Conservation (phyloP, 1,284 basidiomycete species). For the Termitomyces sp. region DNA sequence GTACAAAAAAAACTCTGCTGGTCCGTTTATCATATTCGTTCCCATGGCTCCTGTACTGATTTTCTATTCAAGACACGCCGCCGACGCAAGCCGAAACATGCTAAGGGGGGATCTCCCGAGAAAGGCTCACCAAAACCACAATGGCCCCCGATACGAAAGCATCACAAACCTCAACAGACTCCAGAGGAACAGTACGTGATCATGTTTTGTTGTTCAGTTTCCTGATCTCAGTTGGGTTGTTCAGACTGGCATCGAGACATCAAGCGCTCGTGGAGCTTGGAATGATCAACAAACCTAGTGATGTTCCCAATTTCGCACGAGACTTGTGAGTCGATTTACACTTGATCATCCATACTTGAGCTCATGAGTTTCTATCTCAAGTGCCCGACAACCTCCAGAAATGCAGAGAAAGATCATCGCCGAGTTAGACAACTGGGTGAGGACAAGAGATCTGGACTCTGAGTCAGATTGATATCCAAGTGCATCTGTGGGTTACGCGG, state of each 20-base stretch:
- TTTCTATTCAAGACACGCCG: constrained; percentile 15
- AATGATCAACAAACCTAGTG: constrained; percentile 44
- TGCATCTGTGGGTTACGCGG: neutral
- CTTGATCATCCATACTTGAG: neutral
- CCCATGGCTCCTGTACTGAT: neutral
- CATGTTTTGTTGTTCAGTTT: neutral
- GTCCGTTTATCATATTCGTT: constrained; percentile 27
- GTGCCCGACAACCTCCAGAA: constrained; percentile 37
- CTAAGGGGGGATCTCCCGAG: constrained; percentile 9
- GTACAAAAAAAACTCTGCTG: constrained; percentile 50
- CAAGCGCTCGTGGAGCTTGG: constrained; percentile 56
- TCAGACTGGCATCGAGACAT: constrained; percentile 48
- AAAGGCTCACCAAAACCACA: constrained; percentile 33
- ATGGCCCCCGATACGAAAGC: constrained; percentile 63
- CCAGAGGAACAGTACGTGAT: constrained; percentile 47
- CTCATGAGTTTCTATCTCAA: constrained; percentile 19
- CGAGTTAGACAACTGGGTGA: constrained; percentile 35
- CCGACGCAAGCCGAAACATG: constrained; percentile 11
- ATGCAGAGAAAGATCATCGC: constrained; percentile 41
- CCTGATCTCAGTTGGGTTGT: constrained; percentile 7
- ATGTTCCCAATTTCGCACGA: constrained; percentile 53
- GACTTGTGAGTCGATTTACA: constrained; percentile 48
- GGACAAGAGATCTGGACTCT: constrained; percentile 14
- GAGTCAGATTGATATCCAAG: constrained; percentile 8
- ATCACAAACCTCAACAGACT: constrained; percentile 46